Conservation (phyloP, 1,139 yeast species). For the Hemisphaericaspora lyxosophila region DNA sequence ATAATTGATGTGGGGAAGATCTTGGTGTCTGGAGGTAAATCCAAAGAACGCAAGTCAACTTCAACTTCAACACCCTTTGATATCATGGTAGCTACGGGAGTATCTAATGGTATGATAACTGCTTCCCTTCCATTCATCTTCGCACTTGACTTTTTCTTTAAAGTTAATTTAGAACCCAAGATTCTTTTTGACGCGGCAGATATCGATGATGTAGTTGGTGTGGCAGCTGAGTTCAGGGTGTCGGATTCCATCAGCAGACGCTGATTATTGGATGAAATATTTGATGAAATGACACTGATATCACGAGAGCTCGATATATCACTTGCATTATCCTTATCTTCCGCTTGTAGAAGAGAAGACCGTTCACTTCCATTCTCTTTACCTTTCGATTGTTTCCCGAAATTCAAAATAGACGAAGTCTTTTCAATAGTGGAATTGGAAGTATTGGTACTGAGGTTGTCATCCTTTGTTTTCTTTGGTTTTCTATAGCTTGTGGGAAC, state of each 20-base stretch:
- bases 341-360: slow-evolving; percentile 8
- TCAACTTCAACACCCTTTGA: slow-evolving; percentile 41
- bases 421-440: slow-evolving; percentile 17
- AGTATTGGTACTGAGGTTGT: slow-evolving; percentile 7
- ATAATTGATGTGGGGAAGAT: slow-evolving; percentile 36
- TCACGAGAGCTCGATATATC: slow-evolving; percentile 9
- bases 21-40: slow-evolving; percentile 43
- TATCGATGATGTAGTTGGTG: slow-evolving; percentile 20
- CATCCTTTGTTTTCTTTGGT: slow-evolving; percentile 11
- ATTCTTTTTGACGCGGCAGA: slow-evolving; percentile 42
- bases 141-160: slow-evolving; percentile 23
- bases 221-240: slow-evolving; percentile 3
- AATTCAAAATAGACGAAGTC: slow-evolving; percentile 14
- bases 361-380: slow-evolving; percentile 10
- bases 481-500: slow-evolving; percentile 23
- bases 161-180: slow-evolving; percentile 39
- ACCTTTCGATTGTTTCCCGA: slow-evolving; percentile 7
- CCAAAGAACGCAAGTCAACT: slow-evolving; percentile 41
- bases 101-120: slow-evolving; percentile 13
- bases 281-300: slow-evolving; percentile 21
- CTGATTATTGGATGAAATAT: slow-evolving; percentile 18
- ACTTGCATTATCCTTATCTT: slow-evolving; percentile 12
- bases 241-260: slow-evolving; percentile 5
- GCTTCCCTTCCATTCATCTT: slow-evolving; percentile 14
- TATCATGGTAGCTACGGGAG: slow-evolving; percentile 26